Evolutionary conservation across 2,329 filamentous ascomycete genomes (phyloP).

Genomic region (Ilyonectria robusta): DNA sequence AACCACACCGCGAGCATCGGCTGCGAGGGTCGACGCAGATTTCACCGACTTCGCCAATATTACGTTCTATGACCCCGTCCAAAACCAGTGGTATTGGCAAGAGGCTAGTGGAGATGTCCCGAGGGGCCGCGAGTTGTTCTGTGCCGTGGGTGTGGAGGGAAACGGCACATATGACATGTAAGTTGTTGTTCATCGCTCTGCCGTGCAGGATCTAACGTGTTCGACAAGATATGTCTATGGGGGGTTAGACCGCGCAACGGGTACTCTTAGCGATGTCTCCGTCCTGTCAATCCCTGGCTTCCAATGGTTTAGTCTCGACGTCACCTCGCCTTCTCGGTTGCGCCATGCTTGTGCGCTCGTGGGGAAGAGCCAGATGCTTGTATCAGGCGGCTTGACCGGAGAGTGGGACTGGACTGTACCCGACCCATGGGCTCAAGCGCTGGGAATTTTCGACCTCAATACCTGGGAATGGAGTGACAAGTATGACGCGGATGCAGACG

Average conservation of each 20-base stretch:
- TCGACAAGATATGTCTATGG: slow-evolving; percentile 16
- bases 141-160: slow-evolving; percentile 10
- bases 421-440: slow-evolving; percentile 16
- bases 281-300: slow-evolving; percentile 18
- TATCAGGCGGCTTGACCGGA: slow-evolving; percentile 1
- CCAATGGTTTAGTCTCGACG: slow-evolving; percentile 20
- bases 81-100: slow-evolving; percentile 11
- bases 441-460: slow-evolving; percentile 20
- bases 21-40: not conserved
- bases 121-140: slow-evolving; percentile 7
- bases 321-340: slow-evolving; percentile 6
- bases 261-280: slow-evolving; percentile 8
- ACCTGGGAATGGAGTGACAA: slow-evolving; percentile 16
- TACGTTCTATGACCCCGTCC: slow-evolving; percentile 6
- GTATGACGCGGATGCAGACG: slow-evolving; percentile 6
- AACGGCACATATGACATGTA: slow-evolving; percentile 21
- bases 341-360: slow-evolving; percentile 17
- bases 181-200: not conserved
- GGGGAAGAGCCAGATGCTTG: slow-evolving; percentile 18
- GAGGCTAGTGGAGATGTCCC: slow-evolving; percentile 9
- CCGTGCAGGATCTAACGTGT: not conserved
- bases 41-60: slow-evolving; percentile 15
- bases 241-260: slow-evolving; percentile 6
- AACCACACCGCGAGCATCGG: slow-evolving; percentile 5
- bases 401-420: slow-evolving; percentile 18